Base-by-base conservation (phyloP, 139 green algal species). In the Gonium pectorale region DNA sequence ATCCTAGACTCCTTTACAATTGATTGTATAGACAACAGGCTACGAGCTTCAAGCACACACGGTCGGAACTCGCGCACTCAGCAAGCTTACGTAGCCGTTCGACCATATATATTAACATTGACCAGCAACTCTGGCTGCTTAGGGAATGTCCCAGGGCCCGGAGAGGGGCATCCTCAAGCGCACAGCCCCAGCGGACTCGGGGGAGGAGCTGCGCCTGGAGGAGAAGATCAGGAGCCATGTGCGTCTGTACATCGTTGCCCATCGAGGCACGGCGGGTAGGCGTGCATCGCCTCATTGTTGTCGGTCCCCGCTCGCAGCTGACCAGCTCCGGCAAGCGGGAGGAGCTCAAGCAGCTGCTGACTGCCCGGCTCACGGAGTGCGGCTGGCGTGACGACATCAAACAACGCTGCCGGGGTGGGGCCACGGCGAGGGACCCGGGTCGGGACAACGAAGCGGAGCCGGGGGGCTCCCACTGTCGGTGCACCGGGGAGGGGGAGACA, bases 381-480 rank as follows among this genome's bases (percentile, higher is more conserved):
- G 92, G 92, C 49, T 95, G 92, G 92, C 85, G 84, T 15, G 91
- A 95, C 72, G 89, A 94, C 29, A 59, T 95, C 52, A 91, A 91
- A 83, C 81, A 88, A 59, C 85, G 80, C 51, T 93, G 87, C 60
- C 27, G 71, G 29, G 90, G 90, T 93, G 56, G 37, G 83, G 5
- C 38, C 31, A 3, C 46, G 35, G 37, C n/a, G n/a, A n/a, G n/a
- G n/a, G n/a, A n/a, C n/a, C n/a, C n/a, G n/a, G n/a, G n/a, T n/a
- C n/a, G n/a, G n/a, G n/a, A n/a, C n/a, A n/a, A n/a, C n/a, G n/a
- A n/a, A n/a, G n/a, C n/a, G n/a, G n/a, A n/a, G n/a, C n/a, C n/a
- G n/a, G n/a, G n/a, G n/a, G n/a, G n/a, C n/a, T n/a, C n/a, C n/a
- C n/a, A n/a, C n/a, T n/a, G n/a, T n/a, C n/a, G n/a, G n/a, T n/a